Base-by-base conservation (phyloP, 108 stramenopile species). In the Schizochytrium sp. region DNA sequence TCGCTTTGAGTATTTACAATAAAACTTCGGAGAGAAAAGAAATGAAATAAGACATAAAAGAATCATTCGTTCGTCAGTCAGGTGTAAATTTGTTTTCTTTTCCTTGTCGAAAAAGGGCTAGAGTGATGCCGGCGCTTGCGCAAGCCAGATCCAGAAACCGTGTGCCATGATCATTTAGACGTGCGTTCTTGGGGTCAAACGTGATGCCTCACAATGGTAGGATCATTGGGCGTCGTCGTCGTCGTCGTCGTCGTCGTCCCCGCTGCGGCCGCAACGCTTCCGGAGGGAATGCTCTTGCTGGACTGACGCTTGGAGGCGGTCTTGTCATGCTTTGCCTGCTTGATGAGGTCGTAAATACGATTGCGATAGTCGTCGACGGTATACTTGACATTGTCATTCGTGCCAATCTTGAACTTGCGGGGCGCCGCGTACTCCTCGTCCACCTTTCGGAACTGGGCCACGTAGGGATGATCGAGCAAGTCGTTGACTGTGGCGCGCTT, bases 381-480 rank as follows among this genome's bases (percentile, higher is more conserved):
- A 29, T 89, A 89, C 72, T 89, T 89, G 29, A 58, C 29, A 47
- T 89, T 89, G 12, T 89, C 89, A 25, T 58, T 23, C 5, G 72
- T 6, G 10, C n/a, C 43, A 47, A 89, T 76, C 43, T 23, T 44
- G 23, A 89, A 44, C 14, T 28, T 87, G 23, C 55, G 89, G 5
- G 90, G 72, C n/a, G 76, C 87, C 23, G 4, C 5, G 16, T 69
- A 88, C 87, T 92, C 92, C 48, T 91, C 90, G 43, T 90, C 94
- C 5, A 91, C 90, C 76, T 91, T 88, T 63, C 93, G 93, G 44
- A 94, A 94, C 72, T 93, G 91, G 44, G 91, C 91, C 23, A 93
- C 90, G 44, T 92, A 94, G 10, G 93, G 88, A 60, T 94, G 93
- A 47, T 91, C 72, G 44, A 94, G 91, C 14, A 92, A 63, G 14